A percentile compares a stretch with the other conserved stretches of the same genome.
Conservation (phyloP, 495 filamentous ascomycete species). For the Talaromyces proteolyticus region DNA sequence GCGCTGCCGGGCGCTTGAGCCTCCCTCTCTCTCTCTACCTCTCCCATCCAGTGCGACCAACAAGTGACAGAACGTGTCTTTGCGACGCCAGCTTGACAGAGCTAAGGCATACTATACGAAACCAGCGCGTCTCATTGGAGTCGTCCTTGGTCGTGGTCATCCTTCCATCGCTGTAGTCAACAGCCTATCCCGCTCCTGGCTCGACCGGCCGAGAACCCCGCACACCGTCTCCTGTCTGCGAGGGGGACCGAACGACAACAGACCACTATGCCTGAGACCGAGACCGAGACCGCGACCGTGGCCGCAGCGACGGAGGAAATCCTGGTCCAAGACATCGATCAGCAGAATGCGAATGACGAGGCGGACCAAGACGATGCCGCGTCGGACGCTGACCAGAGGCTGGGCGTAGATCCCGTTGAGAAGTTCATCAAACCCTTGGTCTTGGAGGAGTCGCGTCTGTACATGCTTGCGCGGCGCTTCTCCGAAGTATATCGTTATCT, state of each 20-base stretch:
- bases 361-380: constrained; percentile 29
- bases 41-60: too few species aligned
- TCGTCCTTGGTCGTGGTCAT: too few species aligned
- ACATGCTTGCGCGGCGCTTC: constrained; percentile 56
- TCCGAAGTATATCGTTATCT: constrained; percentile 55
- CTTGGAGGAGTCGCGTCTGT: constrained; percentile 41
- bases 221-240: neutral
- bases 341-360: constrained; percentile 29
- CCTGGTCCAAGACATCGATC: constrained; percentile 29
- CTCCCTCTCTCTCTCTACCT: constrained; percentile 11
- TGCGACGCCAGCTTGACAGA: neutral
- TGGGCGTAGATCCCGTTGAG: constrained; percentile 27
- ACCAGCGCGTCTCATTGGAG: too few species aligned
- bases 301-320: constrained; percentile 21
- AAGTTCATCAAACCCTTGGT: constrained; percentile 33
- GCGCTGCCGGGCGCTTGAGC: constrained; percentile 19
- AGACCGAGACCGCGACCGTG: constrained; percentile 20
- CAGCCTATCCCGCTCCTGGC: too few species aligned
- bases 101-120: too few species aligned
- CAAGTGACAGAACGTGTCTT: neutral
- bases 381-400: constrained; percentile 25
- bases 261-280: too few species aligned
- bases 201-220: too few species aligned
- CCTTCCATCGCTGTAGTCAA: too few species aligned
- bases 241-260: neutral